Evolutionary conservation across 371 early-diverging fungal genomes (phyloP).

Genomic region (Thermomucor indicae-seudaticae): DNA sequence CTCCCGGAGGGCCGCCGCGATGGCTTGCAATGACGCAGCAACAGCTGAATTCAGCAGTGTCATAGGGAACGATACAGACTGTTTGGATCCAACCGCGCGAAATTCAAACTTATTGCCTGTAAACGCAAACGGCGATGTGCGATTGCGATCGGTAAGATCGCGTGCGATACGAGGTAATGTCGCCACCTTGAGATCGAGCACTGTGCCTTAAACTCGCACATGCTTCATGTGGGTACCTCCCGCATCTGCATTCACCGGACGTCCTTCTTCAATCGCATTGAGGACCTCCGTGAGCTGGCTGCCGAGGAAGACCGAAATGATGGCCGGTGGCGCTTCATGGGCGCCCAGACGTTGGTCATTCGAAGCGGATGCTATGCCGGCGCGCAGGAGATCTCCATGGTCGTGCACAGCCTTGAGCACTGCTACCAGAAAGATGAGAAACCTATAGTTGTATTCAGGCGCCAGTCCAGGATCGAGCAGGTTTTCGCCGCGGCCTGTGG

Average conservation of each 20-base stretch:
- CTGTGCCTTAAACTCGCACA: slow-evolving; percentile 93
- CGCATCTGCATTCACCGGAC: slow-evolving; percentile 79
- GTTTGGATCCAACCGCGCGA: slow-evolving; percentile 98
- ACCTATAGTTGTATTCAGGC: slow-evolving; percentile 95
- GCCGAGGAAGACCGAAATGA: slow-evolving; percentile 95
- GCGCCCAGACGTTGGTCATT: slow-evolving; percentile 98
- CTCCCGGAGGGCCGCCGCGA: slow-evolving; percentile 66
- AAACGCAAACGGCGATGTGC: slow-evolving; percentile 98
- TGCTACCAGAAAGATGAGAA: slow-evolving; percentile 91
- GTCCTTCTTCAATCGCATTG: slow-evolving; percentile 82
- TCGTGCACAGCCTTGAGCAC: slow-evolving; percentile 86
- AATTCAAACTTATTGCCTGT: slow-evolving; percentile 99
- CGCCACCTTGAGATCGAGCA: slow-evolving; percentile 92
- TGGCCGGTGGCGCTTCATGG: slow-evolving; percentile 97
- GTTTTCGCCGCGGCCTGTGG: slow-evolving; percentile 93
- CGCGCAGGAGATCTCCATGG: slow-evolving; percentile 69
- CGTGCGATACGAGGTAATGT: slow-evolving; percentile 88
- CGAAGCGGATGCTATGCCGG: slow-evolving; percentile 86
- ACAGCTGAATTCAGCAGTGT: slow-evolving; percentile 92
- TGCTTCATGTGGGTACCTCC: slow-evolving; percentile 76
- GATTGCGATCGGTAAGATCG: slow-evolving; percentile 98
- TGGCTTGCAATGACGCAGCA: slow-evolving; percentile 74
- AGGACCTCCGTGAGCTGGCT: slow-evolving; percentile 93
- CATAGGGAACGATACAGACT: slow-evolving; percentile 95
- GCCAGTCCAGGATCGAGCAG: slow-evolving; percentile 89